Evolutionary conservation across 345 rosid genomes (phyloP), one percentile per base, ranked within the genome.

Genomic region (Moringa oleifera): DNA sequence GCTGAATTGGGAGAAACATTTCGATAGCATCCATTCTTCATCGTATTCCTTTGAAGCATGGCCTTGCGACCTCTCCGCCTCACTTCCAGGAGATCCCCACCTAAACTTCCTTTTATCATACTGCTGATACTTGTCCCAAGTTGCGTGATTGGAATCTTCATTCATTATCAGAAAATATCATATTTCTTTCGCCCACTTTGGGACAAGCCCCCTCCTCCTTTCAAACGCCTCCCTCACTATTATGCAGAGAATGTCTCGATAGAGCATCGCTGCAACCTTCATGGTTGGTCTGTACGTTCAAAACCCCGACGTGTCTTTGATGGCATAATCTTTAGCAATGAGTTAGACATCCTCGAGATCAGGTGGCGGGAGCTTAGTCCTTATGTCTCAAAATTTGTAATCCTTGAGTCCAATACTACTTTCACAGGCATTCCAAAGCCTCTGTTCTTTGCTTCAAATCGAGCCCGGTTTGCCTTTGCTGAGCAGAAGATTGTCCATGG

Each of bases 341-440:
- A 94, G 81, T 63, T 94, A 17, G 99, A 94, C 69, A 13, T 86
- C 18, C 92, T 88, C 3, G 95, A 93, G 73, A 80, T 93, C 59
- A 75, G 97, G 62, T 90, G 91, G 95, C 86, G 46, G 0, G 99
- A 90, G 74, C 85, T 93, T 23, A 45, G 71, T 41, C 96, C 96
- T 2, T 80, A 79, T 59, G 75, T 90, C 6, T 62, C 89, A 8
- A 87, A 86, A 51, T 93, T 93, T 61, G 78, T 90, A 5, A 81
- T 94, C 60, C 82, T 90, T 0, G 99, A 94, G 72, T 83, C 97
- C 0, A 85, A 86, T 61, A 86, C 92, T 58, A 94, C 97, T 8
- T 94, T 94, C 83, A 94, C 99, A 0, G 99, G 97, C 61, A 83
- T 83, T 57, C 88, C 73, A 0, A 94, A 94, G 59, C 96, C 97